Evolutionary conservation across 1,284 basidiomycete species (phyloP).

Genomic region (Malassezia sp.): DNA sequence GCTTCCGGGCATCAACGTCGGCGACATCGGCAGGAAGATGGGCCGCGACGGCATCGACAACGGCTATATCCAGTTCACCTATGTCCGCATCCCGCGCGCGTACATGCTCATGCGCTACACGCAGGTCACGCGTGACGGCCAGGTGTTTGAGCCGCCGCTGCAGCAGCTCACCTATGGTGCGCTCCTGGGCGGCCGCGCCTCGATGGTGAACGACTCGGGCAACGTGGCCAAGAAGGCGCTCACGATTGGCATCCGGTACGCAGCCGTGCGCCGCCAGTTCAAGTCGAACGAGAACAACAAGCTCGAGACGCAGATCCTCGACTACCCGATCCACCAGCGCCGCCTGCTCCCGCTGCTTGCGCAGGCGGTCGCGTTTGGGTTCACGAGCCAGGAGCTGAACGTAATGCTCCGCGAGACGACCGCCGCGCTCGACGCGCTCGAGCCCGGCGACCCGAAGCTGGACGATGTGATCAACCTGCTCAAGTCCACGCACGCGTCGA

Average conservation of each 20-base stretch:
- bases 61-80: conserved; percentile 51
- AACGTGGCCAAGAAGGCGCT: conserved; percentile 52
- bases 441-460: conserved; percentile 48
- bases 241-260: conserved; percentile 54
- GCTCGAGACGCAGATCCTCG: conserved; percentile 53
- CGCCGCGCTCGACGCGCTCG: conserved; percentile 51
- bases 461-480: conserved; percentile 49
- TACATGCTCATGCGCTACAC: conserved; percentile 57
- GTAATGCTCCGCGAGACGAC: conserved; percentile 49
- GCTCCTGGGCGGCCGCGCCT: conserved; percentile 52
- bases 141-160: conserved; percentile 50
- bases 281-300: conserved; percentile 40
- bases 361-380: conserved; percentile 54
- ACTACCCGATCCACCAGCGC: conserved; percentile 56
- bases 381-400: conserved; percentile 50
- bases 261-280: conserved; percentile 54
- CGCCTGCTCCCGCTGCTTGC: conserved; percentile 54
- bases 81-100: conserved; percentile 53
- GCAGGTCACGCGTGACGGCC: conserved; percentile 51
- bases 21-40: conserved; percentile 56
- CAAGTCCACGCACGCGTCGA: conserved; percentile 55
- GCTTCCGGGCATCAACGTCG: conserved; percentile 52
- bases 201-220: conserved; percentile 53
- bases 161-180: conserved; percentile 55
- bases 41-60: conserved; percentile 53